phyloP scores from a whole-genome alignment of 805 yeast species.

The Suhomyces tanzawaensis region DNA sequence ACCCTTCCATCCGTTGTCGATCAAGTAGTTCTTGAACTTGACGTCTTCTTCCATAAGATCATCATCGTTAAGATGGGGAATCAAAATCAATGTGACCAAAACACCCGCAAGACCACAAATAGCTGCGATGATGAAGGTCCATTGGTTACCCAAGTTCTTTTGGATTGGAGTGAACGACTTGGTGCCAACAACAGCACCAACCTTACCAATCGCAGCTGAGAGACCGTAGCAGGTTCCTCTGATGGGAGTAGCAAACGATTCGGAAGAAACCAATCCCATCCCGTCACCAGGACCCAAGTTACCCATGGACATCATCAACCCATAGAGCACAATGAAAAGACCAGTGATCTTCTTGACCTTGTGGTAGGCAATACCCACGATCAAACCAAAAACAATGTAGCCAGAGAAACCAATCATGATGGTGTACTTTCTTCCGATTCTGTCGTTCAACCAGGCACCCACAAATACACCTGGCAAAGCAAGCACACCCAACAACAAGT shows the following conservation, averaged over 20 bases:
- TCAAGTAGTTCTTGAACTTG: conserved; percentile 57
- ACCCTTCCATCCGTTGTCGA: conserved; percentile 59
- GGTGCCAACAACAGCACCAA: conserved; percentile 84
- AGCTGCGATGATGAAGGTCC: conserved; percentile 83
- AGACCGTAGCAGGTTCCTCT: conserved; percentile 75
- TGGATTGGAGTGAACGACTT: conserved; percentile 69
- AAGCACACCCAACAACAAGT: conserved; percentile 58
- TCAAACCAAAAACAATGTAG: conserved; percentile 67
- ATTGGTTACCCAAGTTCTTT: conserved; percentile 57
- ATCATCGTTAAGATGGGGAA: conserved; percentile 70
- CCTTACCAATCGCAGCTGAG: conserved; percentile 78
- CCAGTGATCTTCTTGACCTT: conserved; percentile 56
- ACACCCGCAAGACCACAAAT: conserved; percentile 67
- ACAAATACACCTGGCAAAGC: conserved; percentile 71
- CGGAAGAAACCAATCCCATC: conserved; percentile 68
- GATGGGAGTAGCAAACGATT: conserved; percentile 71
- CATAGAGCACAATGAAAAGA: conserved; percentile 69
- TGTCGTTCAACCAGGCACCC: conserved; percentile 66
- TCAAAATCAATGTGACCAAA: conserved; percentile 52
- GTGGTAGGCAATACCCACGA: conserved; percentile 63
- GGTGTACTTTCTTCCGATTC: conserved; percentile 68
- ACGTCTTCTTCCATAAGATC: conserved; percentile 66
- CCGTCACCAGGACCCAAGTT: conserved; percentile 79
- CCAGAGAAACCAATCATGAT: conserved; percentile 70
- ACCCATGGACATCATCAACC: conserved; percentile 66